Evolutionary conservation across 2,329 filamentous ascomycete species (phyloP).

Genomic region (Chrysoporthe cubensis): DNA sequence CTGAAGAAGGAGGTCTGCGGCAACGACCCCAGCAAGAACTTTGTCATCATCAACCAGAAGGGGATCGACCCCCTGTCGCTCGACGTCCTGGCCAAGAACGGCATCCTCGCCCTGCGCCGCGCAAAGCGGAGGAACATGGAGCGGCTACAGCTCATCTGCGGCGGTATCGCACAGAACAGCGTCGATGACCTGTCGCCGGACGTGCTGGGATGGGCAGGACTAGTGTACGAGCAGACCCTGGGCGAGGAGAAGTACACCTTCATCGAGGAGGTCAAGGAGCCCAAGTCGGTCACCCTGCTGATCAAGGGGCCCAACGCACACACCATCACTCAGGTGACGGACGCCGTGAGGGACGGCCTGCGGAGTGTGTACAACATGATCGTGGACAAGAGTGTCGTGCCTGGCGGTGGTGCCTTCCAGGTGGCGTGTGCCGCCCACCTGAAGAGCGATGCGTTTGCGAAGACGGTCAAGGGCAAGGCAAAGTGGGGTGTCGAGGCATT

Average conservation of each 20-base stretch:
- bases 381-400: conserved; percentile 94
- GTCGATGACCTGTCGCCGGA: conserved; percentile 90
- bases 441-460: conserved; percentile 82
- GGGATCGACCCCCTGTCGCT: conserved; percentile 96
- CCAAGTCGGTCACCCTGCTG: conserved; percentile 94
- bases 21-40: conserved; percentile 88
- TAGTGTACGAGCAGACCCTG: conserved; percentile 95
- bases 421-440: conserved; percentile 88
- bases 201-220: conserved; percentile 90
- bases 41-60: conserved; percentile 99
- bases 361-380: conserved; percentile 99
- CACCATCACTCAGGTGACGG: conserved; percentile 95
- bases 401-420: conserved; percentile 94
- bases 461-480: conserved; percentile 95
- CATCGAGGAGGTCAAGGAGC: conserved; percentile 96
- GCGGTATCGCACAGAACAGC: conserved; percentile 90
- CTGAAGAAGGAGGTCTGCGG: conserved; percentile 98
- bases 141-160: conserved; percentile 91
- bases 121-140: conserved; percentile 99
- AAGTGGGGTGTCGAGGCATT: conserved; percentile 96
- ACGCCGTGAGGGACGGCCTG: conserved; percentile 92
- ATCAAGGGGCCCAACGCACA: conserved; percentile 98
- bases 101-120: conserved; percentile 89
- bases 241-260: conserved; percentile 99
- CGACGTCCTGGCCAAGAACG: conserved; percentile 96